These are phyloP conservation scores for Saccharomycopsis lassenensis DNA, from an alignment of 805 yeast species.

Conservation along the genomic window DNA sequence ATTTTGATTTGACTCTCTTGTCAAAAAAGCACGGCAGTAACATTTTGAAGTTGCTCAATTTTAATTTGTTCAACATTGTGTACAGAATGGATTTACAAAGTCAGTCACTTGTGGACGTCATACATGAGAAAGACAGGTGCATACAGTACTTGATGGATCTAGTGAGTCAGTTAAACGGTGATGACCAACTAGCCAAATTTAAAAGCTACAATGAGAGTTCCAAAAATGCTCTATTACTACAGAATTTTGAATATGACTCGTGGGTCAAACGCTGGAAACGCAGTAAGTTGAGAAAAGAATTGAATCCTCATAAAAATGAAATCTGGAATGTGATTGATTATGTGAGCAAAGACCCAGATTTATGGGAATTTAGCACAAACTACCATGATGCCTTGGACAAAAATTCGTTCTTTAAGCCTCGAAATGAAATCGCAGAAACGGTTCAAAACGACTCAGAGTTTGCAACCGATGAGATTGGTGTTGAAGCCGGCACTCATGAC, in stretches of 20 bases:
- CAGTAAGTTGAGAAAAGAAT: neutral
- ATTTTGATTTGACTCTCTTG: slow-evolving; percentile 8
- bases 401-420: neutral
- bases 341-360: slow-evolving; percentile 5
- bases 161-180: neutral
- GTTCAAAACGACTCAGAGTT: neutral
- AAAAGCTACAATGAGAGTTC: slow-evolving; percentile 1
- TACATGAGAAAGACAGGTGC: slow-evolving; percentile 10
- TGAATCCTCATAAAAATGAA: slow-evolving; percentile 3
- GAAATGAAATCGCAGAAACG: no score
- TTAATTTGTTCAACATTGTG: slow-evolving; percentile 11
- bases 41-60: slow-evolving; percentile 18
- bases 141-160: slow-evolving; percentile 8
- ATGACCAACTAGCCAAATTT: neutral
- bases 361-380: slow-evolving; percentile 10
- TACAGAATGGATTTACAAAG: slow-evolving; percentile 6
- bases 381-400: slow-evolving; percentile 7
- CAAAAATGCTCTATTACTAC: slow-evolving; percentile 1
- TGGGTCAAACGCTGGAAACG: slow-evolving; percentile 10
- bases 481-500: neutral
- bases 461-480: slow-evolving; percentile 1
- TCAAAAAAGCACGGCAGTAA: neutral
- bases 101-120: slow-evolving; percentile 2
- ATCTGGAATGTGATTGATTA: slow-evolving; percentile 13
- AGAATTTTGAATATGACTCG: slow-evolving; percentile 1